phyloP scores from a whole-genome alignment of 2,329 filamentous ascomycete species.

The Colletotrichum truncatum region DNA sequence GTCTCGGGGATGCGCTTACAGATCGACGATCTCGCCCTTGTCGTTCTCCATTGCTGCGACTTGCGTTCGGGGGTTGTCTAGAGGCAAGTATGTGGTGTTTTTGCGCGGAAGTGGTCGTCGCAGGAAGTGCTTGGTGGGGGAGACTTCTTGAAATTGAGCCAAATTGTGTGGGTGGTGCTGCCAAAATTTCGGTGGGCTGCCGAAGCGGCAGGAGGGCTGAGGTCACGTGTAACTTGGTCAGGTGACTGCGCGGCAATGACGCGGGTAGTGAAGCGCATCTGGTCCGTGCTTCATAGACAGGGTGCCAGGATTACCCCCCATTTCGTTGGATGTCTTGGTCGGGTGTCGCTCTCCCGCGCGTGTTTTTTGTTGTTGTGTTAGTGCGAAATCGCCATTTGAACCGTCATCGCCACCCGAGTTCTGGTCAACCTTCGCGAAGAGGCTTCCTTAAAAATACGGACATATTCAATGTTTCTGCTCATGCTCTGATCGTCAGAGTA shows the following conservation, averaged over 20 bases:
- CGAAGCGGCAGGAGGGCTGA: slow-evolving; percentile 40
- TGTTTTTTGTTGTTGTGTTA: slow-evolving; percentile 7
- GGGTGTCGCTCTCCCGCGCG: neutral
- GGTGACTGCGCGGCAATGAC: slow-evolving; percentile 45
- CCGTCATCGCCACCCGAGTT: neutral
- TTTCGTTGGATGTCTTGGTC: too few relatives aligned
- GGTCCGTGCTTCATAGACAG: neutral
- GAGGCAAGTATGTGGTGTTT: slow-evolving; percentile 39
- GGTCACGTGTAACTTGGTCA: slow-evolving; percentile 43
- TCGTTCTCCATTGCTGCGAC: slow-evolving; percentile 97
- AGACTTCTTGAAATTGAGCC: slow-evolving; percentile 24
- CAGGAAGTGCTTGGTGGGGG: slow-evolving; percentile 21
- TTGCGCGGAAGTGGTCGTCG: slow-evolving; percentile 33
- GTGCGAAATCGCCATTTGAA: neutral
- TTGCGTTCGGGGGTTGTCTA: slow-evolving; percentile 44
- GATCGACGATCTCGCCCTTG: slow-evolving; percentile 99
- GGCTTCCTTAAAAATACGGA: neutral
- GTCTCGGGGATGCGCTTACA: slow-evolving; percentile 69
- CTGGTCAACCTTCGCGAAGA: too few relatives aligned
- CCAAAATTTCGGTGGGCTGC: slow-evolving; percentile 33
- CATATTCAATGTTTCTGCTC: neutral
- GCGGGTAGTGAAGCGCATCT: slow-evolving; percentile 30
- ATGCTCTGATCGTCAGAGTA: neutral
- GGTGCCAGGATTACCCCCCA: too few relatives aligned
- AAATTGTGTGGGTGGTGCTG: slow-evolving; percentile 35